phyloP scores from a whole-genome alignment of 768 basidiomycete species.

The Phaeotremella skinneri region DNA sequence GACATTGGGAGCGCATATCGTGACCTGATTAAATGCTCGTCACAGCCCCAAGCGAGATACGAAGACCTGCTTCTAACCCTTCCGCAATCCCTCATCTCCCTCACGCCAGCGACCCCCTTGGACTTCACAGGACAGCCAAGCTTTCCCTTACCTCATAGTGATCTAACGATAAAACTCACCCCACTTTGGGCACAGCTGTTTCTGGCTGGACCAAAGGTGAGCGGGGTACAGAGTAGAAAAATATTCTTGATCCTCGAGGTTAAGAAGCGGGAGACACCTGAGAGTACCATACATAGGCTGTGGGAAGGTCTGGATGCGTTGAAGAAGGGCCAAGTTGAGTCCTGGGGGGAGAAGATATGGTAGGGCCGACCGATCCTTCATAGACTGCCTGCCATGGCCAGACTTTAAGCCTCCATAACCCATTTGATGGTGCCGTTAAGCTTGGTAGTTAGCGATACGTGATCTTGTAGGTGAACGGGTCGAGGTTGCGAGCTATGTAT shows the following conservation, averaged over 20 bases:
- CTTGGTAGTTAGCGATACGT: no score
- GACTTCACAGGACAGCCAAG: constrained; percentile 3
- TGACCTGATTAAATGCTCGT: no score
- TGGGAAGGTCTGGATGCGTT: no score
- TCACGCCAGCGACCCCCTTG: neutral
- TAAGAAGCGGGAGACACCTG: constrained; percentile 19
- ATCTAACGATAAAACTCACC: constrained; percentile 34
- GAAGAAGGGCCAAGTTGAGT: no score
- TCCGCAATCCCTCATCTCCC: constrained; percentile 18
- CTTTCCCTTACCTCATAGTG: constrained; percentile 24
- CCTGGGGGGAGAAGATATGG: no score
- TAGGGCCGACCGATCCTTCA: no score
- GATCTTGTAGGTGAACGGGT: no score
- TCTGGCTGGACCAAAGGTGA: constrained; percentile 16
- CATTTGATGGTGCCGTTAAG: no score
- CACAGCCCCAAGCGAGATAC: constrained; percentile 34
- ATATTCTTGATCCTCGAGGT: constrained; percentile 38
- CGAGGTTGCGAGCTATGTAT: no score
- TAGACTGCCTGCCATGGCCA: no score
- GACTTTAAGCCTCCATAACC: no score
- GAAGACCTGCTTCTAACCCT: constrained; percentile 39
- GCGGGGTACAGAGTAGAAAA: constrained; percentile 5
- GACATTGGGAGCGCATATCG: neutral
- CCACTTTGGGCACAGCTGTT: constrained; percentile 32
- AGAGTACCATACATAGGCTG: no score